Base-by-base conservation (phyloP, 768 basidiomycete species). In the Dentipellis fragilis region DNA sequence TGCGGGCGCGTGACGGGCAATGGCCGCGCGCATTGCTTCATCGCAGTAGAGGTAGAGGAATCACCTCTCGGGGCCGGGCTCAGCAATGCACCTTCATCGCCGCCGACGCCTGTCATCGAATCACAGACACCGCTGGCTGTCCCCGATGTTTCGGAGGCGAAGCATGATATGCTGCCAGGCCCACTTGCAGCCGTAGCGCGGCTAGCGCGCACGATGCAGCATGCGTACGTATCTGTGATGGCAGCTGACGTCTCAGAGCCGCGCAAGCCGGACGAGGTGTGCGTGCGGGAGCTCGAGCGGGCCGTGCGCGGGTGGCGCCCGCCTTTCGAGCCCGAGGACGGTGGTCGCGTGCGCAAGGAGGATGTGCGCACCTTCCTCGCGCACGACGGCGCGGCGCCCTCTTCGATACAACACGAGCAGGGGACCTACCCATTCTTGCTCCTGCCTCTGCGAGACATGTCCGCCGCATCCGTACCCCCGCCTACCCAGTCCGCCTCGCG, bases 171-270 rank as follows among this genome's bases (percentile, higher is more conserved):
- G 50, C 40, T 62, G 49, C 51, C 54, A 46, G 52, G 60, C 57
- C 37, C 61, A 0, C 59, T 60, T 40, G 57, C 56, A 42, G 77
- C 75, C 62, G 68, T 78, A 0, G 84, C 81, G 7, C 75, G 74
- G 56, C 76, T 78, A 0, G 84, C 83, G 8, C 75, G 74, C 57
- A 75, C 76, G 10, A 71, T 85, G 61, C 83, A 85, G 65, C 72
- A 70, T 17, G 80, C 77, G 37, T 85, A 83, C 59, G 74, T 84
- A 57, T 68, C 71, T 47, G 77, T 80, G 35, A 75, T 81, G 65
- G 66, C 74, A 29, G 72, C 74, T 54, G 70, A 60, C 64, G 14
- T 37, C 12, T 46, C 52, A n/a, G 47, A 45, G 52, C 59, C 64
- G 62, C 64, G 46, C 54, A 67, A 48, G 10, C 54, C 53, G 29